Evolutionary conservation across 768 basidiomycete genomes (phyloP), one percentile per base, ranked within the genome.

Genomic region (Trametes sanguinea): DNA sequence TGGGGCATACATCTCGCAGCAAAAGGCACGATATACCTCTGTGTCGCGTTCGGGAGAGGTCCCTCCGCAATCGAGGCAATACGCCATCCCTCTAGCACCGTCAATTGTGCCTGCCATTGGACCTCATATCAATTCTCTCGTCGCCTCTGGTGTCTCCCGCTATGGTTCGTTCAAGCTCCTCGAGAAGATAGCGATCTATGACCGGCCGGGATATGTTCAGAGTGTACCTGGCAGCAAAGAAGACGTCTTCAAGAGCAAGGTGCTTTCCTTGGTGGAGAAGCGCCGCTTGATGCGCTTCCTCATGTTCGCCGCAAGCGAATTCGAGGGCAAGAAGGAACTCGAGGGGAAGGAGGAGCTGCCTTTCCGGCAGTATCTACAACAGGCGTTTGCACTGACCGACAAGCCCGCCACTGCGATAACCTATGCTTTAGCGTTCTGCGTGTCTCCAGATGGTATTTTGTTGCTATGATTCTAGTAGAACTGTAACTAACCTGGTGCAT

Each of bases 81-180:
- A 95, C 74, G 86, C 94, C 0, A 76, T 98, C 30, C 95, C 92
- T 13, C 82, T 98, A n/a, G 80, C 83, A 7, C 95, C 95, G 0
- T 80, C 89, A 2, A 77, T 98, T 2, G 86, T 98, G 14, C 89
- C 92, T 2, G 87, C 93, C 0, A 70, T 83, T 6, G 95, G 95
- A 0, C 82, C 89, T 0, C 79, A 92, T 35, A 92, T 98, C 44
- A 83, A 89, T 2, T 83, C 89, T 2, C 78, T 98, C 3, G 78
- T 96, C 9, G 78, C 83, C 0, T 94, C 92, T 11, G 90, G 93
- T 27, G 94, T 98, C 13, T 82, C 94, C 7, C 86, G 88, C 60
- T 98, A 98, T 70, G 92, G 94, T n/a, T 88, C 87, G 2, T 98
- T 95, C 71, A 86, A 90, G 48, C 80, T 97, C 3, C 77, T 98